phyloP scores from a whole-genome alignment of 2,329 filamentous ascomycete genomes.

The Pseudocercospora macadamiae region DNA sequence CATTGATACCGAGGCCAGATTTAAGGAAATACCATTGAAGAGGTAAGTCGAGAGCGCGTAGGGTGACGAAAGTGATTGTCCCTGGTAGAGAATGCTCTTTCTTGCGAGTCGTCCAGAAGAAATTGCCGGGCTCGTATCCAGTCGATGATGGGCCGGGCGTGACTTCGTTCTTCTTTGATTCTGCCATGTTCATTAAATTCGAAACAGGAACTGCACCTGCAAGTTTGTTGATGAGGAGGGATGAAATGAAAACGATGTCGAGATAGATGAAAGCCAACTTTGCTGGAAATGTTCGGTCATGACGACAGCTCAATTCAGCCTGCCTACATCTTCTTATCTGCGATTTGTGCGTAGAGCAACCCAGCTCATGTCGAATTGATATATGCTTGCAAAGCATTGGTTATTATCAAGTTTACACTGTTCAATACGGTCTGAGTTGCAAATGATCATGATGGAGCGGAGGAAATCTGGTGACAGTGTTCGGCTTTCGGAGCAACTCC shows the following conservation, averaged over 20 bases:
- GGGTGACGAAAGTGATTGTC: slow-evolving; percentile 23
- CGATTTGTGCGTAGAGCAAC: too few species aligned
- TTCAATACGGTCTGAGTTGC: too few species aligned
- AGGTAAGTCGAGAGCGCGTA: slow-evolving; percentile 26
- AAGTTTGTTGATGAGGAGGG: neutral
- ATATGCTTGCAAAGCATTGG: neutral
- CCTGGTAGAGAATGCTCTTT: slow-evolving; percentile 18
- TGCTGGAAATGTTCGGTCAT: neutral
- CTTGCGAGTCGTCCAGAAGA: slow-evolving; percentile 10
- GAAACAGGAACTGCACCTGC: too few species aligned
- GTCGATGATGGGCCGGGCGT: slow-evolving; percentile 4
- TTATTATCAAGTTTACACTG: too few species aligned
- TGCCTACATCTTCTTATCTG: neutral
- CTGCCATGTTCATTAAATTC: too few species aligned
- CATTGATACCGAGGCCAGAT: slow-evolving; percentile 14
- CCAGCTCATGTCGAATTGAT: neutral
- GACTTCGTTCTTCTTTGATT: neutral
- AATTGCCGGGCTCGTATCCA: slow-evolving; percentile 11
- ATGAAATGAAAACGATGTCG: neutral
- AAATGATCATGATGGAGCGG: too few species aligned
- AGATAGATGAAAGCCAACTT: neutral
- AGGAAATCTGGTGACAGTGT: too few species aligned
- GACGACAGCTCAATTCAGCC: neutral
- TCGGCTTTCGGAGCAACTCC: too few species aligned
- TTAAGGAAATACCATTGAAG: slow-evolving; percentile 28